phyloP scores from a whole-genome alignment of 495 filamentous ascomycete genomes.

The Talaromyces stipitatus region DNA sequence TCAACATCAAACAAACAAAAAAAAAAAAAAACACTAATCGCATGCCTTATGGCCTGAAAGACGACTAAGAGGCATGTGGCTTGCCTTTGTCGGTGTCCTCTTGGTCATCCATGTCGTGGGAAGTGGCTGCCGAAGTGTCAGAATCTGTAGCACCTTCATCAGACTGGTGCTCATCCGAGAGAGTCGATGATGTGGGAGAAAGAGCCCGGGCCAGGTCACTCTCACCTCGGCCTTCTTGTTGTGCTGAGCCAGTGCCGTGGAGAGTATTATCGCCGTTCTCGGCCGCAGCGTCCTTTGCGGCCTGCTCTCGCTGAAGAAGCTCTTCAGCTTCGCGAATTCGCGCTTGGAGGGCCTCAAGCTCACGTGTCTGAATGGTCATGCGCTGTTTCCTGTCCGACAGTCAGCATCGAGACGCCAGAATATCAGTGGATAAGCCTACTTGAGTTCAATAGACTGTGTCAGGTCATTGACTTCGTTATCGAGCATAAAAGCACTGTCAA shows the following conservation, averaged over 20 bases:
- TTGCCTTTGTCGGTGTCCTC: not conserved
- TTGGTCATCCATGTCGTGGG: constrained; percentile 6
- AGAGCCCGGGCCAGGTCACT: constrained; percentile 6
- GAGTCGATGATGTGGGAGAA: constrained; percentile 3
- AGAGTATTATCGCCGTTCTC: constrained; percentile 8
- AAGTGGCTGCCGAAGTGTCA: constrained; percentile 10
- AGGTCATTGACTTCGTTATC: constrained; percentile 73
- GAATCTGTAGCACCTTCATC: constrained; percentile 12
- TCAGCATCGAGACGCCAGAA: constrained; percentile 19
- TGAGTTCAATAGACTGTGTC: constrained; percentile 69
- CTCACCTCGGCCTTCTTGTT: constrained; percentile 13
- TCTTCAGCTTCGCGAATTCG: constrained; percentile 79
- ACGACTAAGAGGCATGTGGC: too few relatives aligned
- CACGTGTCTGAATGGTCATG: constrained; percentile 67
- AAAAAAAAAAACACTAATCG: too few relatives aligned
- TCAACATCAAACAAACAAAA: too few relatives aligned
- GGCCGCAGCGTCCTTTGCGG: constrained; percentile 1
- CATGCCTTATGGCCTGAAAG: too few relatives aligned
- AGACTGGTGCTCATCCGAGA: constrained; percentile 9
- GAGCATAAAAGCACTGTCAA: constrained; percentile 84
- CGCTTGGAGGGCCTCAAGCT: constrained; percentile 79
- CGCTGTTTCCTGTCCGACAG: constrained; percentile 47
- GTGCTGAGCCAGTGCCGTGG: constrained; percentile 10
- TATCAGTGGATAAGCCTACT: constrained; percentile 46
- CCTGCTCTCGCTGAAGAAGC: constrained; percentile 47